Evolutionary conservation across 495 filamentous ascomycete genomes (phyloP).

Genomic region (Astrothelium subdiscretum): DNA sequence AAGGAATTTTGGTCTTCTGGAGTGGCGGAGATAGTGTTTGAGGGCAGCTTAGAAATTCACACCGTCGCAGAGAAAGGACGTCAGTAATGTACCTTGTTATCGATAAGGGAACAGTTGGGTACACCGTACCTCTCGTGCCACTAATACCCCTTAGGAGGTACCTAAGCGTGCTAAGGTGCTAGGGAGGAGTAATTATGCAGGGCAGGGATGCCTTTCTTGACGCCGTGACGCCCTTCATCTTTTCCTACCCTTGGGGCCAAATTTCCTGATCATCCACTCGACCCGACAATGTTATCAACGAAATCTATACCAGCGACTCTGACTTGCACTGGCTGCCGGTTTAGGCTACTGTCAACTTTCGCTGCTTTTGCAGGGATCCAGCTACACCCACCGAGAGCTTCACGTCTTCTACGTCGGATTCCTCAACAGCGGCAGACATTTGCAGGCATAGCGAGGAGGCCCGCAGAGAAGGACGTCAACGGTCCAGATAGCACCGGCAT

Average conservation of each 20-base stretch:
- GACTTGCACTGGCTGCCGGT: constrained; percentile 11
- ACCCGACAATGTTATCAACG: not conserved
- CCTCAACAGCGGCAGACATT: not conserved
- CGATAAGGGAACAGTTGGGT: too few species aligned
- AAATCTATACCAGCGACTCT: not conserved
- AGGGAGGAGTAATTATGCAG: too few species aligned
- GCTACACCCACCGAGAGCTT: not conserved
- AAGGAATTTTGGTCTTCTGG: too few species aligned
- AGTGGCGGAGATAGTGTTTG: too few species aligned
- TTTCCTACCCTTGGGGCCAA: too few species aligned
- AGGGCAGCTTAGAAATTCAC: not conserved
- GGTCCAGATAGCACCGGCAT: not conserved
- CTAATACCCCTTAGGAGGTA: too few species aligned
- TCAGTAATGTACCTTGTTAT: too few species aligned
- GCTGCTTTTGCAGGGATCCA: constrained; percentile 5
- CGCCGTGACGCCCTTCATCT: too few species aligned
- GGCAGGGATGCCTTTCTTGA: too few species aligned
- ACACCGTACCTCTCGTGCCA: too few species aligned
- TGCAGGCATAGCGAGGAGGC: not conserved
- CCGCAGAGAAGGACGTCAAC: not conserved
- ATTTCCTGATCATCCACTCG: not conserved
- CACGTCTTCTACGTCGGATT: not conserved
- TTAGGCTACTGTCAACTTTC: constrained; percentile 8
- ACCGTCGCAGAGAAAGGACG: too few species aligned
- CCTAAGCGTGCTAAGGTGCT: too few species aligned